Conservation (phyloP, 441 rosid species). For the Kokia cookei region DNA sequence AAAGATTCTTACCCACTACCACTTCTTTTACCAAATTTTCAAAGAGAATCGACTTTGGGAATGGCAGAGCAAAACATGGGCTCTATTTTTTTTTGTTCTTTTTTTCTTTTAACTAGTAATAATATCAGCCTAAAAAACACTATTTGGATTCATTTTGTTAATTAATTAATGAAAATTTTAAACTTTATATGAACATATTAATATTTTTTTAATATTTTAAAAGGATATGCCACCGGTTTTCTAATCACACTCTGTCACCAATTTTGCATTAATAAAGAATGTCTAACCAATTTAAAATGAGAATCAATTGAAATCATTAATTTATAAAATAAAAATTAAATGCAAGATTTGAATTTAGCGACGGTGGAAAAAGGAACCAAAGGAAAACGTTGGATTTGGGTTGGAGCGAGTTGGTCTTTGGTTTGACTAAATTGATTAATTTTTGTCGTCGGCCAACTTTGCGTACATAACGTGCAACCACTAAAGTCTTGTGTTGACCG, state of each 20-base stretch:
- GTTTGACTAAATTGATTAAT: not conserved
- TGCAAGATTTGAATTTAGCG: too few relatives aligned
- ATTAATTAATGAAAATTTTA: not conserved
- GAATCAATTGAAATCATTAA: too few relatives aligned
- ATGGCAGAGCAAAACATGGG: slow-evolving; percentile 21
- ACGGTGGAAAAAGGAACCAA: not conserved
- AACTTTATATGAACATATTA: too few relatives aligned
- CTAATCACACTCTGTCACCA: too few relatives aligned
- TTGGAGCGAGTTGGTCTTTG: not conserved
- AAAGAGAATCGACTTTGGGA: slow-evolving; percentile 41
- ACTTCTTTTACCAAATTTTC: not conserved
- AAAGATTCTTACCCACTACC: not conserved
- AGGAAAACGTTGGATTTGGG: not conserved
- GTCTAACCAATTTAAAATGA: too few relatives aligned
- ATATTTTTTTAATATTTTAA: too few relatives aligned
- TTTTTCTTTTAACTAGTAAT: not conserved
- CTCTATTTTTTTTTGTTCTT: not conserved
- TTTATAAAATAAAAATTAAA: too few relatives aligned
- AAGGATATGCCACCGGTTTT: too few relatives aligned
- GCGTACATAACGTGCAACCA: not conserved
- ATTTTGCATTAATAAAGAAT: too few relatives aligned
- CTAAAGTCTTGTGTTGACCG: not conserved
- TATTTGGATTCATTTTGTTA: not conserved
- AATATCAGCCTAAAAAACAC: not conserved
- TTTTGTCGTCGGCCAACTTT: not conserved